phyloP scores from a whole-genome alignment of 2,329 filamentous ascomycete genomes.

The Amauroascus verrucosus region DNA sequence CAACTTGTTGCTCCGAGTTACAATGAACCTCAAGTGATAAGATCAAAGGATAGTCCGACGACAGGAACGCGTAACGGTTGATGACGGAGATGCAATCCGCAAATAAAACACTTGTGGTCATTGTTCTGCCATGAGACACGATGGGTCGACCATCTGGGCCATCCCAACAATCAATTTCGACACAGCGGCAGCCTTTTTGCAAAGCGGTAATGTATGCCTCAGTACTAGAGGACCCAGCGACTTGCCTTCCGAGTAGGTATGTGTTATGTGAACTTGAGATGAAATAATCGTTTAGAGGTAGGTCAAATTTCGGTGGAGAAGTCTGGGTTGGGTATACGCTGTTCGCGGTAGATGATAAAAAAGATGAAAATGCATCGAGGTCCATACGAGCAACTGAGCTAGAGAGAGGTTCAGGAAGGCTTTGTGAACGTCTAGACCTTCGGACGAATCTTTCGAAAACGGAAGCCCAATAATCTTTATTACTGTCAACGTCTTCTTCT shows the following conservation, averaged over 20 bases:
- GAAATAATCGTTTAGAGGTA: conserved; percentile 91
- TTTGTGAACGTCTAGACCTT: conserved; percentile 44
- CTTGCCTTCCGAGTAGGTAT: conserved; percentile 83
- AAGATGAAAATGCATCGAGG: conserved; percentile 66
- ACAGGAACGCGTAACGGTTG: conserved; percentile 84
- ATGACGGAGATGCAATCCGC: conserved; percentile 86
- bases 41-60: conserved; percentile 80
- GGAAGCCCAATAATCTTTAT: conserved; percentile 56
- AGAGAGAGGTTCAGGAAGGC: conserved; percentile 34
- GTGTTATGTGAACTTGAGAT: conserved; percentile 99
- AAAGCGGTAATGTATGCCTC: conserved; percentile 90
- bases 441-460: conserved; percentile 62
- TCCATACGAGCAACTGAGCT: conserved; percentile 54
- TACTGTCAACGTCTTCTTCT: conserved; percentile 60
- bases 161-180: conserved; percentile 98
- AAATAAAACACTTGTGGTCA: conserved; percentile 83
- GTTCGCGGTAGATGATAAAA: conserved; percentile 65
- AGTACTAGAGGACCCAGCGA: conserved; percentile 80
- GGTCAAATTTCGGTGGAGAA: conserved; percentile 57
- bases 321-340: conserved; percentile 53
- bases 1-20: conserved; percentile 65
- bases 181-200: conserved; percentile 79
- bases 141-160: conserved; percentile 76
- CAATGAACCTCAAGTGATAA: conserved; percentile 96
- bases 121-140: conserved; percentile 81